Evolutionary conservation across 768 basidiomycete species (phyloP), one percentile per base, ranked within the genome.

Genomic region (Lentinula lateritia): DNA sequence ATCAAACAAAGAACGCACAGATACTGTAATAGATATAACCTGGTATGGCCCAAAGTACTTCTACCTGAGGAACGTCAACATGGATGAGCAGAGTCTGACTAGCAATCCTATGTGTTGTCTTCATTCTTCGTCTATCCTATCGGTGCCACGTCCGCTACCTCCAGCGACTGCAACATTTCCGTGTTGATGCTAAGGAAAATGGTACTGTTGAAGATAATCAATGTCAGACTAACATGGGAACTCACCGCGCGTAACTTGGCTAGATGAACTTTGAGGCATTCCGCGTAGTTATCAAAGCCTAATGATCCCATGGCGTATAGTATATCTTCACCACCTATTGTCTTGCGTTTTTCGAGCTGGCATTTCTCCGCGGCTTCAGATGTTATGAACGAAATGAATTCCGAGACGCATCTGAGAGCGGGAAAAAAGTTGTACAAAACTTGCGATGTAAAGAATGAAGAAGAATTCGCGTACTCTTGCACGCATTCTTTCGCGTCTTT

Each of bases 401-500:
- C 96, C 46, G 92, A 94, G 60, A 97, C 93, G 75, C 95, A 97
- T 76, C 55, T 56, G 10, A 20, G 28, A 28, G 28, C 2, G 28
- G 28, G 28, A 52, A n/a, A 20, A 15, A 15, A 56, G 12, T 23
- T 20, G 55, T 12, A 56, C 6, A 23, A 55, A 36, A 35, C 15
- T 39, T 23, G 9, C 35, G 15, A 5, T 28, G 28, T 28, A 16
- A 15, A 6, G 20, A 12, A 9, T 43, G 6, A 32, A 28, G 28
- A 23, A 45, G 28, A 56, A 12, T 28, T 55, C 5, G 39, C 41
- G 38, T 56, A 56, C 55, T 98, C 96, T 73, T 98, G 96, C 46
- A 98, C 93, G 74, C 93, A 95, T 76, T 98, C 96, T 72, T 98
- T 98, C 50, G 95, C 95, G 74, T 98, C 96, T 73, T 98, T 98